phyloP scores from a whole-genome alignment of 371 early-diverging fungal genomes.

The Gilbertella persicaria region DNA sequence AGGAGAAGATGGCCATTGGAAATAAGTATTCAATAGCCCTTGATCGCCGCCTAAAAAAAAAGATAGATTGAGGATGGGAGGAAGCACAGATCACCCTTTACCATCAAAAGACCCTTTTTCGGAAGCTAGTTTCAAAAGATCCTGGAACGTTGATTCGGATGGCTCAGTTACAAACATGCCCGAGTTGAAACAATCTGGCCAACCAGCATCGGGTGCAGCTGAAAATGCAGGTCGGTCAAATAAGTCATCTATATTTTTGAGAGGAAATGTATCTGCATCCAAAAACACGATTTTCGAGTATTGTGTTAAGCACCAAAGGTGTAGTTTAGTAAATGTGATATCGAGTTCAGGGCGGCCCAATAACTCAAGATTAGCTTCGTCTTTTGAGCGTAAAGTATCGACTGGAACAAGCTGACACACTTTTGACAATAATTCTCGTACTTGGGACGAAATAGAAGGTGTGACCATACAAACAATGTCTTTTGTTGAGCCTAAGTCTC shows the following conservation, averaged over 20 bases:
- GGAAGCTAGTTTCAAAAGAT: slow-evolving; percentile 54
- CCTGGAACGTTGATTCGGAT: slow-evolving; percentile 48
- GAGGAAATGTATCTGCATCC: slow-evolving; percentile 88
- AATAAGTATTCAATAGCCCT: slow-evolving; percentile 89
- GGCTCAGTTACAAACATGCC: slow-evolving; percentile 90
- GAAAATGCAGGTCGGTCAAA: slow-evolving; percentile 79
- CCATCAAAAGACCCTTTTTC: slow-evolving; percentile 79
- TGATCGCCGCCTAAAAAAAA: slow-evolving; percentile 86
- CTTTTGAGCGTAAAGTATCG: slow-evolving; percentile 51
- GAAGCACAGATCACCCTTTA: slow-evolving; percentile 21
- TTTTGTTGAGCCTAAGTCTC: slow-evolving; percentile 62
- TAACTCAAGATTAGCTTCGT: slow-evolving; percentile 61
- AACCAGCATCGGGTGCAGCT: slow-evolving; percentile 85
- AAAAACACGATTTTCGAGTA: slow-evolving; percentile 78
- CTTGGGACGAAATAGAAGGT: slow-evolving; percentile 45
- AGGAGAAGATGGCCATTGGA: slow-evolving; percentile 74
- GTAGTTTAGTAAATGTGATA: slow-evolving; percentile 87
- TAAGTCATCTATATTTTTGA: slow-evolving; percentile 79
- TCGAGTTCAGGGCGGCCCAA: slow-evolving; percentile 90
- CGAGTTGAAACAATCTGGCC: slow-evolving; percentile 96
- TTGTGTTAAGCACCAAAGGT: slow-evolving; percentile 74
- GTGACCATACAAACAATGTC: slow-evolving; percentile 76
- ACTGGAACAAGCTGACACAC: slow-evolving; percentile 74
- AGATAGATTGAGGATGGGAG: neutral
- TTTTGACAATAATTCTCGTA: slow-evolving; percentile 46